A percentile compares a stretch with the other conserved stretches of the same genome.
Evolutionary conservation across 2,329 filamentous ascomycete genomes (phyloP).

Genomic region (Colletotrichum sp.): DNA sequence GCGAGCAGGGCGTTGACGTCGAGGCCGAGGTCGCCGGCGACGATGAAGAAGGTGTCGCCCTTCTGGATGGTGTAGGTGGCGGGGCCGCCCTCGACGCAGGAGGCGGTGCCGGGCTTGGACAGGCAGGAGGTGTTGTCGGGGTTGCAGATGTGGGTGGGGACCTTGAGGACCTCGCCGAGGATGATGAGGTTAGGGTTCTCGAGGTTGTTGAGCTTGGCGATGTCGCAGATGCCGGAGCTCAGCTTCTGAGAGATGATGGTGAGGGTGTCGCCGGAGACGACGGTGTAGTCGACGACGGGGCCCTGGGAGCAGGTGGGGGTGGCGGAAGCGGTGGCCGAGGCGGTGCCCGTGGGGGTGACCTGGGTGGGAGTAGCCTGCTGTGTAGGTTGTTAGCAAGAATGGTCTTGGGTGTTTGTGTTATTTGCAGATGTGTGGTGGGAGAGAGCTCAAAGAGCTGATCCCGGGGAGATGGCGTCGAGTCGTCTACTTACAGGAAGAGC

Average conservation of each 20-base stretch:
- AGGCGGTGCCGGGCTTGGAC: neutral
- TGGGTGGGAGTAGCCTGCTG: neutral
- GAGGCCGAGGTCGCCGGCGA: neutral
- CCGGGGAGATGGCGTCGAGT: neutral
- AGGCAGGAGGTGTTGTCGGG: constrained; percentile 18
- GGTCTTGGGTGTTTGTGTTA: neutral
- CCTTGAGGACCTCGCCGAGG: neutral
- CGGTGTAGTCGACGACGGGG: neutral
- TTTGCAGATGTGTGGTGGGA: neutral
- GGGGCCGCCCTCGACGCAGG: neutral
- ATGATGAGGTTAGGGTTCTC: neutral
- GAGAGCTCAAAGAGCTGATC: neutral
- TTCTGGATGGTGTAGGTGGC: neutral
- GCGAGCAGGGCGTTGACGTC: neutral
- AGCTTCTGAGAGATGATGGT: neutral
- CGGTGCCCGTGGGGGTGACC: neutral
- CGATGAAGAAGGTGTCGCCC: constrained; percentile 11
- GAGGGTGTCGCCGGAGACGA: neutral
- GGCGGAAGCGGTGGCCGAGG: neutral
- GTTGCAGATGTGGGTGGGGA: constrained; percentile 3
- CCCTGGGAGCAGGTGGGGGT: constrained; percentile 2
- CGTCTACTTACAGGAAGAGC: neutral
- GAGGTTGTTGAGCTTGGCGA: neutral
- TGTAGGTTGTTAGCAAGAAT: neutral
- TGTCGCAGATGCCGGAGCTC: constrained; percentile 18